phyloP scores from a whole-genome alignment of 352 stramenopile species.

The Blastocystis sp. region DNA sequence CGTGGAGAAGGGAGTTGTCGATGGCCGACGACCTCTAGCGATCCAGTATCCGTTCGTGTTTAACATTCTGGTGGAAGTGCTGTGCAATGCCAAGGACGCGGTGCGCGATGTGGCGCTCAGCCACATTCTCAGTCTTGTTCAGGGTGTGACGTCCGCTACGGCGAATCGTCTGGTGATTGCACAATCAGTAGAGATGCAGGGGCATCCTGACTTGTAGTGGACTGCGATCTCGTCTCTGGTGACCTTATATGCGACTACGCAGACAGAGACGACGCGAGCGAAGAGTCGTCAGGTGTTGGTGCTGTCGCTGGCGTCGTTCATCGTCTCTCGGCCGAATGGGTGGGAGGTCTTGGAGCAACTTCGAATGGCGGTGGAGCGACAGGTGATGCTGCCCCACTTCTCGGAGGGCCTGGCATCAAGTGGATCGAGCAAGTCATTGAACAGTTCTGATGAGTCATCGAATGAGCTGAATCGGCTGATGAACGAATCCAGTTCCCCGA shows the following conservation, averaged over 20 bases:
- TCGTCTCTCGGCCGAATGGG: not conserved
- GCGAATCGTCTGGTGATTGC: slow-evolving; percentile 21
- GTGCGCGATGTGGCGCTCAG: slow-evolving; percentile 20
- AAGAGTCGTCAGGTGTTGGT: slow-evolving; percentile 27
- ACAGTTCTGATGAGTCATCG: too few species aligned
- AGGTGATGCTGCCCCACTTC: not conserved
- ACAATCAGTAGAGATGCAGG: not conserved
- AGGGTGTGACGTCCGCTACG: slow-evolving; percentile 15
- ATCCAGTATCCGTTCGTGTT: slow-evolving; percentile 54
- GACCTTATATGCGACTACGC: not conserved
- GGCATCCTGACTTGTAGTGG: not conserved
- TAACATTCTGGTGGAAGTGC: slow-evolving; percentile 8
- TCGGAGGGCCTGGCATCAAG: not conserved
- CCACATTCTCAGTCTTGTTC: slow-evolving; percentile 15
- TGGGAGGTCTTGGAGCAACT: slow-evolving; percentile 42
- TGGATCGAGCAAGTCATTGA: not conserved
- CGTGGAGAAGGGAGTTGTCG: slow-evolving; percentile 12
- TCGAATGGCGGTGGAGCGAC: not conserved
- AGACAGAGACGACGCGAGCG: slow-evolving; percentile 7
- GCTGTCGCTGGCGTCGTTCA: not conserved
- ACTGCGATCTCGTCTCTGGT: slow-evolving; percentile 15
- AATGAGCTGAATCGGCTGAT: not conserved
- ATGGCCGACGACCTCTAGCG: slow-evolving; percentile 19
- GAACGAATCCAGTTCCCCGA: not conserved
- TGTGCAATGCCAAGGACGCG: slow-evolving; percentile 45